Percentiles rank a stretch among this genome's conserved stretches.
phyloP scores from a whole-genome alignment of 345 rosid species.

The Eucalyptus curtisii region DNA sequence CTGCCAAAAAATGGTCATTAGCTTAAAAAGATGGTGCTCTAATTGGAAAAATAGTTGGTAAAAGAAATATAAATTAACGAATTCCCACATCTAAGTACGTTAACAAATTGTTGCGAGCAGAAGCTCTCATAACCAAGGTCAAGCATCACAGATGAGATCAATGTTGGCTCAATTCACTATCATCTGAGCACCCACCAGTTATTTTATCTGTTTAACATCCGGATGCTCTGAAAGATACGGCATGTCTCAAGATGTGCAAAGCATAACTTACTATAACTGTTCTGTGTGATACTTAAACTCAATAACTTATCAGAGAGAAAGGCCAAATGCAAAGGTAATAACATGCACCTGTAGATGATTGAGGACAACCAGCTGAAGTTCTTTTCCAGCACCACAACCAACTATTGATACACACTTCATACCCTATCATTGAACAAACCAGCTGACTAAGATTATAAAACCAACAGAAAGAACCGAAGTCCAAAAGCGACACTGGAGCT shows the following conservation, averaged over 20 bases:
- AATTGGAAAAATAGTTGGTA: neutral
- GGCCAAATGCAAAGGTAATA: neutral
- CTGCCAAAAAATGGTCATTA: too few relatives aligned
- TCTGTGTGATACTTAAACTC: too few relatives aligned
- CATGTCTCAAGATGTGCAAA: too few relatives aligned
- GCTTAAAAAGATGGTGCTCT: too few relatives aligned
- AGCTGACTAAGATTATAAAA: neutral
- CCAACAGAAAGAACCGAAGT: neutral
- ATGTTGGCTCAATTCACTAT: neutral
- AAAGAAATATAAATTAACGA: neutral
- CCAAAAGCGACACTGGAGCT: neutral
- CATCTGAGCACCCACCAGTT: neutral
- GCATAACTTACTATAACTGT: too few relatives aligned
- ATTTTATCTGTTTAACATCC: neutral
- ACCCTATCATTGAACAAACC: slow-evolving; percentile 31
- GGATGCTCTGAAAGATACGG: too few relatives aligned
- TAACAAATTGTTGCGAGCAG: neutral
- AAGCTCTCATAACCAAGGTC: neutral
- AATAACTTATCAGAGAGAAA: neutral
- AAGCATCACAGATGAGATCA: neutral
- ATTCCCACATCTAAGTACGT: neutral
- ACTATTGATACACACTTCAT: slow-evolving; percentile 72
- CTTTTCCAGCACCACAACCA: slow-evolving; percentile 85
- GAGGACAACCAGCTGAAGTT: slow-evolving; percentile 68
- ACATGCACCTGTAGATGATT: slow-evolving; percentile 77